Evolutionary conservation across 306 rosid genomes (phyloP), one percentile per base, ranked within the genome.

Genomic region (Dicorynia guianensis): DNA sequence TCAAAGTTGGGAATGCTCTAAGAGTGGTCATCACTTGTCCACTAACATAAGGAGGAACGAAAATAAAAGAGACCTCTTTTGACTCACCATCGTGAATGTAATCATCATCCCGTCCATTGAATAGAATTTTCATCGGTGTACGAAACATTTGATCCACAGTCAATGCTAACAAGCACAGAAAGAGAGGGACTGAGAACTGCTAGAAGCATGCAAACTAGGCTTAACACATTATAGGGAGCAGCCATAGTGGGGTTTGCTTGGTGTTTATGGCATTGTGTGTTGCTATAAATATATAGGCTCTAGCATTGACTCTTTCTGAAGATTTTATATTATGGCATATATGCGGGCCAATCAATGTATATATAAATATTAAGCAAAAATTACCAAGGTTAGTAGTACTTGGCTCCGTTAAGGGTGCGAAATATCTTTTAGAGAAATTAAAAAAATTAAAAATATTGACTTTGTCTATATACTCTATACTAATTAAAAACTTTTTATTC

Each of bases 61-160:
- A 11, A 15, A 19, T 69, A 65, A 35, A 18, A 44, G 61, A 49
- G 0, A 50, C 76, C 50, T 0, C 13, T 13, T 11, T 20, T 39
- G 84, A 17, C 15, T 25, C 67, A 0, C 84, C 84, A 10, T 30
- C 74, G 0, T 47, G 52, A 20, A 71, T 55, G 38, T 81, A 76
- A 44, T 0, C 70, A 3, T 65, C 71, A n/a, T 81, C 85, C 75
- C 4, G 40, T 52, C 85, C 81, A 81, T 1, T 0, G 14, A 5
- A 76, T 33, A 2, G 63, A 30, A 11, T 4, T 2, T 33, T 3
- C 42, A 19, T 71, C 75, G 0, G 54, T 9, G 13, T 7, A 18
- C 7, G 85, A 12, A 11, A 33, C 49, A 13, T 76, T 74, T 5
- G 61, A 68, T n/a, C 84, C 77, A 4, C 84, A 75, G 11, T 75